Evolutionary conservation across 768 basidiomycete genomes (phyloP).

Genomic region (Mrakia hoshinonis): DNA sequence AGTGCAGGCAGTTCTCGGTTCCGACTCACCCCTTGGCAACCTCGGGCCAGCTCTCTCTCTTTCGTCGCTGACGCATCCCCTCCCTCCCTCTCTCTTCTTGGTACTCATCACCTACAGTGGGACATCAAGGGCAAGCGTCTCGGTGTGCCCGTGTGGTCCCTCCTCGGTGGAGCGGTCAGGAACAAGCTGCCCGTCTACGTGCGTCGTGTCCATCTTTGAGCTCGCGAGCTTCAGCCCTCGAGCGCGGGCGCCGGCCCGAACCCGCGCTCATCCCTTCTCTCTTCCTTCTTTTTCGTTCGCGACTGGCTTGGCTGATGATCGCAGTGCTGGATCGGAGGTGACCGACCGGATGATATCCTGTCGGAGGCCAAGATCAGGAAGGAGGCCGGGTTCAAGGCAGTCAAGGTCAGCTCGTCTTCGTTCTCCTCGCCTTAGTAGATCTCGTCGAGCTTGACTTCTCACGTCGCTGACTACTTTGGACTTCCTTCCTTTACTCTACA

Average conservation of each 20-base stretch:
- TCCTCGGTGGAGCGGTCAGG: conserved; percentile 42
- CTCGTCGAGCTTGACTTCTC: neutral
- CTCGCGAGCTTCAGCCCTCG: neutral
- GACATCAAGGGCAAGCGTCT: conserved; percentile 63
- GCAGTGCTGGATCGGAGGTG: conserved; percentile 49
- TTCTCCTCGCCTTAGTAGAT: neutral
- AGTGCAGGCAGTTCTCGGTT: too few species aligned
- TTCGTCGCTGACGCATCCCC: neutral
- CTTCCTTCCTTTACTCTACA: neutral
- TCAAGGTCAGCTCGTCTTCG: conserved; percentile 55
- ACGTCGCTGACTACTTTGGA: neutral
- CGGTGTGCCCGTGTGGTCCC: conserved; percentile 55
- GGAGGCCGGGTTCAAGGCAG: conserved; percentile 57
- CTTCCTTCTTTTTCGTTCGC: neutral
- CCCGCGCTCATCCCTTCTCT: neutral
- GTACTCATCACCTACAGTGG: conserved; percentile 42
- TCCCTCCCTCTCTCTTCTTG: too few species aligned
- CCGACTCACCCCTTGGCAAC: too few species aligned
- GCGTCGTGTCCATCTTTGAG: neutral
- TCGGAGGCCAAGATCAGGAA: conserved; percentile 51
- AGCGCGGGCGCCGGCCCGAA: neutral
- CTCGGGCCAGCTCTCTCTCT: neutral
- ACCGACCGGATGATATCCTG: conserved; percentile 47
- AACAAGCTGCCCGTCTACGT: conserved; percentile 4
- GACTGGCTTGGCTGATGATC: too few species aligned